Evolutionary conservation across 2,329 filamentous ascomycete species (phyloP).

Genomic region (Ophiostoma montium): DNA sequence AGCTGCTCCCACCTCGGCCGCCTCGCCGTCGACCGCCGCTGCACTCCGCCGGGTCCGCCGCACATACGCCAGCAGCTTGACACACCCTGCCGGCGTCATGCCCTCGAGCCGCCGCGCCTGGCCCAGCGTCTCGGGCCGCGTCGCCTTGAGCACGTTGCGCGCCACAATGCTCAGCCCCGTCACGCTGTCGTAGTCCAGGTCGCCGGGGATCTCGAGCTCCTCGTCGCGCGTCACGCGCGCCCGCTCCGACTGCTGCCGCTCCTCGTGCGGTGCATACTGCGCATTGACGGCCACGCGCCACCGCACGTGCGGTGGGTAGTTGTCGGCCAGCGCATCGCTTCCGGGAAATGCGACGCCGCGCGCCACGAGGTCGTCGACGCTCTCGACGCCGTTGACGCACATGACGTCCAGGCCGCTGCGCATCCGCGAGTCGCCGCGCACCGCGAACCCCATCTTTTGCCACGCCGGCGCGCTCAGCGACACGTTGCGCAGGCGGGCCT

Average conservation of each 20-base stretch:
- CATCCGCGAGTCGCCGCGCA: constrained; percentile 26
- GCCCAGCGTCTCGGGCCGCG: constrained; percentile 70
- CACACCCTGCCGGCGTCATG: constrained; percentile 45
- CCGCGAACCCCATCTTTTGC: constrained; percentile 21
- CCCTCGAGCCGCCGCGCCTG: constrained; percentile 85
- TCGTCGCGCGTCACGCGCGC: constrained; percentile 64
- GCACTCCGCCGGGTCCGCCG: constrained; percentile 18
- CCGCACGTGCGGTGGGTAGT: constrained; percentile 44
- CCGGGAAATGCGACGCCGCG: constrained; percentile 34
- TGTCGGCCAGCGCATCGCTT: constrained; percentile 13
- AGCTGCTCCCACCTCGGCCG: constrained; percentile 3
- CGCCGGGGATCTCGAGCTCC: constrained; percentile 51
- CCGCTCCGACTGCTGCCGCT: constrained; percentile 53
- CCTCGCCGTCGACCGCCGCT: constrained; percentile 2
- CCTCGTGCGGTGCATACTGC: constrained; percentile 75
- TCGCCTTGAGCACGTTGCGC: constrained; percentile 51
- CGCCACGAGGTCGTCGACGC: constrained; percentile 34
- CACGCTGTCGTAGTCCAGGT: constrained; percentile 63
- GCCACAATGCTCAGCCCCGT: constrained; percentile 69
- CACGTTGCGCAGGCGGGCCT: constrained; percentile 32
- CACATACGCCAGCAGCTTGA: constrained; percentile 51
- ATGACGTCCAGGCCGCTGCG: constrained; percentile 71
- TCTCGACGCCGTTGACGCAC: constrained; percentile 36
- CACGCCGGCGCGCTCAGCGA: constrained; percentile 8
- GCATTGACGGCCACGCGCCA: constrained; percentile 67